Evolutionary conservation across 495 filamentous ascomycete species (phyloP), one percentile per base, ranked within the genome.

Genomic region (Hyaloscypha variabilis): DNA sequence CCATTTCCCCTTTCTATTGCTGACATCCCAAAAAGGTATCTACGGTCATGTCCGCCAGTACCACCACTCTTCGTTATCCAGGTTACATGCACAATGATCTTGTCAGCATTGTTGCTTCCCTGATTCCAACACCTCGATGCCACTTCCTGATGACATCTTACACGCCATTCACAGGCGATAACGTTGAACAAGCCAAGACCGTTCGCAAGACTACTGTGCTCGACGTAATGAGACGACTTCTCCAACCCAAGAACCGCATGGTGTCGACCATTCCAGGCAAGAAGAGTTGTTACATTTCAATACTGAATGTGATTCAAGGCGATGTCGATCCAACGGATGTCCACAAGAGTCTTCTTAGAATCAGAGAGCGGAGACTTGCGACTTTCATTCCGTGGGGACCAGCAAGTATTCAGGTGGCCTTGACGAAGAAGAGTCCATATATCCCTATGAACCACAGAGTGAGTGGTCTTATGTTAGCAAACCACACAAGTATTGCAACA

Each of bases 1-100:
- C 39, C 24, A 34, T 34, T 8, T 34, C 2, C 31, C 31, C 31
- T 13, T 6, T 34, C 13, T 13, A 34, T 46, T 49, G 3, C 24
- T 58, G 52, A 63, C 23, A 64, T 57, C 51, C 6, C 58, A 31
- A 28, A 23, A 58, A 87, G 82, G 86, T 96, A 11, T 96, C 94
- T 29, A 99, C 96, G 2, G 96, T 99, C 68, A 99, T 99, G 95
- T 97, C 94, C 26, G 95, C 96, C 11, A 94, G 92, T 71, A 99
- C 95, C 1, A 97, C 94, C 6, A 97, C 95, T 8, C 88, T 99
- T 34, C 86, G 95, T 64, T 98, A 99, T 75, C 95, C 95, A 1
- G 95, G 96, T 28, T 99, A 99, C 74, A 98, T 99, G 96, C 95
- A 99, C 79, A 99, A 99, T 75, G 95, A 99, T 73, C 89, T 99